Conservation (phyloP, 1,284 basidiomycete species). For the Irpex rosettiformis region DNA sequence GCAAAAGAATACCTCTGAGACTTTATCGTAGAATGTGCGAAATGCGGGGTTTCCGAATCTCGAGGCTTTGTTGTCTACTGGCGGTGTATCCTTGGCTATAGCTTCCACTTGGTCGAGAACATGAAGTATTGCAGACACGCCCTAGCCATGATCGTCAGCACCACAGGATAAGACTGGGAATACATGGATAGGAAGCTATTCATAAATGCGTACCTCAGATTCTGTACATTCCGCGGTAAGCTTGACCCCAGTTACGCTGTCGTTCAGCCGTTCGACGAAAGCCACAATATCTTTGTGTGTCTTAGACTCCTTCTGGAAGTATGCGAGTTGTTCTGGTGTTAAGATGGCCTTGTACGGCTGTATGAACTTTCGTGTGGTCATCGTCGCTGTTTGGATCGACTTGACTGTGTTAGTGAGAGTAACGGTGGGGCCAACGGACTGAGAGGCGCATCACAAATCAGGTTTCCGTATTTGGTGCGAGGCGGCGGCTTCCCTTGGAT, state of each 20-base stretch:
- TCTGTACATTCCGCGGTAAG: conserved; percentile 59
- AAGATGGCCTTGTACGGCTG: conserved; percentile 75
- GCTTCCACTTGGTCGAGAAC: conserved; percentile 70
- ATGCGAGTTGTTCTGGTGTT: conserved; percentile 72
- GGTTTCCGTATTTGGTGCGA: neutral
- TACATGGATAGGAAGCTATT: conserved; percentile 42
- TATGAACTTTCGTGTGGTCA: conserved; percentile 8
- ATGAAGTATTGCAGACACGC: conserved; percentile 54
- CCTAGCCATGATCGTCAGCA: conserved; percentile 39
- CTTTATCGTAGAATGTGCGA: conserved; percentile 84
- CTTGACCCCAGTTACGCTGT: conserved; percentile 73
- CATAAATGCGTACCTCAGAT: conserved; percentile 18
- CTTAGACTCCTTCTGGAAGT: conserved; percentile 70
- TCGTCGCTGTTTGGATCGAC: conserved; percentile 32
- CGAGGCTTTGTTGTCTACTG: conserved; percentile 88
- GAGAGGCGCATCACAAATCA: neutral
- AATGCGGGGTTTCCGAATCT: conserved; percentile 99
- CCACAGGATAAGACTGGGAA: neutral
- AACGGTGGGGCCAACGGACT: neutral
- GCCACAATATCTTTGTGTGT: conserved; percentile 70
- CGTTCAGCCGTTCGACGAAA: conserved; percentile 80
- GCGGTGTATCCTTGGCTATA: conserved; percentile 70
- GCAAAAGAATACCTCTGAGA: conserved; percentile 56
- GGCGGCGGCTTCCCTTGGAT: too few relatives aligned
- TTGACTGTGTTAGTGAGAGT: neutral